Conservation (phyloP, 176 grass and related monocot genomes). For the Saccharum officinarum region DNA sequence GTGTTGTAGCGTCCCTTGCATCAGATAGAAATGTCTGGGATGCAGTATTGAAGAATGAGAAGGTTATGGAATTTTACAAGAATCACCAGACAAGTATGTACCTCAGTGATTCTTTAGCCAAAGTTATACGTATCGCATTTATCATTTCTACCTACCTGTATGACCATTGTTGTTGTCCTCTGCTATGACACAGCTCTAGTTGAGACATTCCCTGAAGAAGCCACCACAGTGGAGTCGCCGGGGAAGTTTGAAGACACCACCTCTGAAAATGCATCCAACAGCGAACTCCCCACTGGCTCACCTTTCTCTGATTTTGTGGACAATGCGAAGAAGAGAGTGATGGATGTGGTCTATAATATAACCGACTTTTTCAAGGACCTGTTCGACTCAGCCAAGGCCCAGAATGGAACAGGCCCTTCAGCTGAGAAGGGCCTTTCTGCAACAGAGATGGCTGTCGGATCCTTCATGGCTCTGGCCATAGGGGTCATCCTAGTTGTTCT, state of each 20-base stretch:
- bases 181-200: conserved; percentile 36
- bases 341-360: conserved; percentile 49
- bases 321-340: conserved; percentile 52
- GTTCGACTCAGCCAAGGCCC: conserved; percentile 24
- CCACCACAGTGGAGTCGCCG: neutral
- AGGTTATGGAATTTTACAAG: conserved; percentile 80
- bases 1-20: conserved; percentile 76
- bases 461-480: conserved; percentile 57
- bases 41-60: conserved; percentile 78
- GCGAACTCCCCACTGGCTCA: conserved; percentile 21
- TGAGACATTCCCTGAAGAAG: conserved; percentile 42
- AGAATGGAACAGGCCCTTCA: conserved; percentile 14
- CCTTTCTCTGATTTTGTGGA: conserved; percentile 52
- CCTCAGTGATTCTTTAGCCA: neutral
- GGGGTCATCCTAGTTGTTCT: conserved; percentile 66
- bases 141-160: neutral
- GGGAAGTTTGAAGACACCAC: conserved; percentile 25
- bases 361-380: conserved; percentile 67
- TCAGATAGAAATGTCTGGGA: conserved; percentile 82
- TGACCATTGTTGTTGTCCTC: neutral
- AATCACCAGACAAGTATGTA: conserved; percentile 64
- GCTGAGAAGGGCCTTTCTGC: neutral
- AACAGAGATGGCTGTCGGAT: conserved; percentile 20
- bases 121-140: neutral
- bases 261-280: conserved; percentile 1